Percentiles rank a stretch among this genome's conserved stretches.
Evolutionary conservation across 208 protist genomes (phyloP).

Genomic region (Kentomonas sorsogonicus): DNA sequence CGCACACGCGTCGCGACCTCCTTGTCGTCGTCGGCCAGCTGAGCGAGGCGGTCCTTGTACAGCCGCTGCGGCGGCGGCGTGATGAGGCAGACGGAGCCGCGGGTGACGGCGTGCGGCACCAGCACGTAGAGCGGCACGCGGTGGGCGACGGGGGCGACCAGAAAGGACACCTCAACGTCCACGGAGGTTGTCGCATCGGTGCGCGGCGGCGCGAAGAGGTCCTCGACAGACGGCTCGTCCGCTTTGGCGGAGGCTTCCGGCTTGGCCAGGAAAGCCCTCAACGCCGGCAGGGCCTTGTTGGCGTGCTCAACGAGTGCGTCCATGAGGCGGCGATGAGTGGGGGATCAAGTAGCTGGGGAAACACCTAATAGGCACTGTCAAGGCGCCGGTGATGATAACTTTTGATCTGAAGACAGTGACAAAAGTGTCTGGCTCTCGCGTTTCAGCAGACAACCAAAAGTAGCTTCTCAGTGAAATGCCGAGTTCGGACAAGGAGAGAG

Average conservation of each 20-base stretch:
- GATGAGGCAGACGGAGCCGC: slow-evolving; percentile 76
- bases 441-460: too few species aligned
- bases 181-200: slow-evolving; percentile 30
- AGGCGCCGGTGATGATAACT: too few species aligned
- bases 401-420: too few species aligned
- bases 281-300: slow-evolving; percentile 54
- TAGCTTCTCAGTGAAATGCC: too few species aligned
- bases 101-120: slow-evolving; percentile 58
- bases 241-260: too few species aligned
- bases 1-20: slow-evolving; percentile 64
- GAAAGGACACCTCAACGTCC: slow-evolving; percentile 74
- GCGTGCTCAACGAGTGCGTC: too few species aligned
- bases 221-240: slow-evolving; percentile 21
- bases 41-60: slow-evolving; percentile 75
- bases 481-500: too few species aligned
- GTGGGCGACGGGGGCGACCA: slow-evolving; percentile 57
- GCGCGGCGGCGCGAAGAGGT: slow-evolving; percentile 35
- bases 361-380: too few species aligned
- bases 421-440: too few species aligned
- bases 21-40: slow-evolving; percentile 56
- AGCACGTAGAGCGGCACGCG: slow-evolving; percentile 80
- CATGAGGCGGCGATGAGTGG: too few species aligned
- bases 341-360: too few species aligned
- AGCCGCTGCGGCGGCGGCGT: slow-evolving; percentile 67
- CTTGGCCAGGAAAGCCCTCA: slow-evolving; percentile 43